Base-by-base conservation (phyloP, 2,329 filamentous ascomycete species). In the Verticillium zaregamsianum region DNA sequence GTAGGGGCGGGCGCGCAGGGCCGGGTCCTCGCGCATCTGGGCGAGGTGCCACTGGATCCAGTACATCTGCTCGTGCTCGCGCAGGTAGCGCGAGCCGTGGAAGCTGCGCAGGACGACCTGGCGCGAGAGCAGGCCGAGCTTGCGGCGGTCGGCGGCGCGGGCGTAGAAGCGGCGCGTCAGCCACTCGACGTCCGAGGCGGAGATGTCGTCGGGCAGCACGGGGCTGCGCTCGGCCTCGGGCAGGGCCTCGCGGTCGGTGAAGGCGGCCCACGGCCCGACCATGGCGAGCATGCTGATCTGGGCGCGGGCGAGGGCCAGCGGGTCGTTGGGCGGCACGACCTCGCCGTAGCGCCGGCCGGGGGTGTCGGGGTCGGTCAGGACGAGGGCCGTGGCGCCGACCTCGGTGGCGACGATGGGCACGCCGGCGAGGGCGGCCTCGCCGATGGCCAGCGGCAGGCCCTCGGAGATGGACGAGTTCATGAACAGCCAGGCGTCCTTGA, bases 251-350 rank as follows among this genome's bases (percentile, higher is more conserved):
- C 76, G 28, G 14, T 87, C 85, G 3, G 84, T 82, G 68, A 85
- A 88, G 57, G 82, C 74, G 59, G 80, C 76, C 86, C 86, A 89
- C 68, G 86, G 82, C 4, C 84, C 86, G 1, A 87, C 73, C 76
- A 89, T 81, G 7, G 80, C 84, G 14, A 89, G 77, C 66, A 89
- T 79, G 61, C 83, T 82, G 64, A 89, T 82, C 67, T 89, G 86
- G 0, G 86, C 86, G 28, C 82, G 77, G 1, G 86, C 86, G 1
- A 89, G 76, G 5, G 82, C 81, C 40, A 80, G 79, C 4, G 86
- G 80, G 69, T 89, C 86, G 66, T 89, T 89, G 2, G 86, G 86
- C 15, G 86, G 83, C 3, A 89, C 85, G 5, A 89, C 83, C 62
- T 85, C 86, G 64, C 84, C 86, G 74, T 85, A 89, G 5, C 79